Evolutionary conservation across 768 basidiomycete genomes (phyloP).

Genomic region (Trametes sanguinea): DNA sequence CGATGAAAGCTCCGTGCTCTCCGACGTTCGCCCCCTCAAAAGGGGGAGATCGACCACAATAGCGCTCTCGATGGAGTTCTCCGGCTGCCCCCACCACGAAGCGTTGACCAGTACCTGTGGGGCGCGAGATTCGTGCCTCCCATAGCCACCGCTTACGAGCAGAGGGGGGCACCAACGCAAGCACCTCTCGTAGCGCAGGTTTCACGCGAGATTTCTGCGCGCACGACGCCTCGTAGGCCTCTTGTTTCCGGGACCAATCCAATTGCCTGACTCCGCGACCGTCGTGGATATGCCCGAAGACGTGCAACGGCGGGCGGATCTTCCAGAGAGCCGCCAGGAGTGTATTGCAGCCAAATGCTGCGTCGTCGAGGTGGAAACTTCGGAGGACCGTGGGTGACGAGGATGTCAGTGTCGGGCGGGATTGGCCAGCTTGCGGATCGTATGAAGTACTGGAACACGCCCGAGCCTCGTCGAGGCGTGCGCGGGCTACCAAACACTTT

Average conservation of each 20-base stretch:
- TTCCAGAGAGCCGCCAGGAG: slow-evolving; percentile 42
- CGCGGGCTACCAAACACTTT: slow-evolving; percentile 42
- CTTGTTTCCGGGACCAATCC: not conserved
- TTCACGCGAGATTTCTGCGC: not conserved
- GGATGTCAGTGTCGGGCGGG: slow-evolving; percentile 38
- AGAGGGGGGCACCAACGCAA: not conserved
- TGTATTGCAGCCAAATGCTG: slow-evolving; percentile 48
- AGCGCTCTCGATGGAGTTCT: not conserved
- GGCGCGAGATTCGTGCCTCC: not conserved
- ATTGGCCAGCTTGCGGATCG: slow-evolving; percentile 30
- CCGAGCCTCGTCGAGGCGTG: slow-evolving; percentile 40
- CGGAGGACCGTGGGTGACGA: slow-evolving; percentile 64
- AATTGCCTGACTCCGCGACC: slow-evolving; percentile 43
- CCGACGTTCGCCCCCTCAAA: not conserved
- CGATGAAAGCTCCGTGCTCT: too few relatives aligned
- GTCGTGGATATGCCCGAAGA: slow-evolving; percentile 75
- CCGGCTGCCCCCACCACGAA: not conserved
- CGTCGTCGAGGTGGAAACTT: slow-evolving; percentile 26
- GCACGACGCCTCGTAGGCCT: not conserved
- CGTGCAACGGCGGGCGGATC: slow-evolving; percentile 34
- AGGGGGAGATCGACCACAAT: not conserved
- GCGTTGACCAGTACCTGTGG: not conserved
- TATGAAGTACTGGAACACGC: slow-evolving; percentile 38
- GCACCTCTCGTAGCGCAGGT: not conserved
- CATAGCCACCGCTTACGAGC: not conserved